phyloP scores from a whole-genome alignment of 2,329 filamentous ascomycete genomes.

The Talaromyces verruculosus region DNA sequence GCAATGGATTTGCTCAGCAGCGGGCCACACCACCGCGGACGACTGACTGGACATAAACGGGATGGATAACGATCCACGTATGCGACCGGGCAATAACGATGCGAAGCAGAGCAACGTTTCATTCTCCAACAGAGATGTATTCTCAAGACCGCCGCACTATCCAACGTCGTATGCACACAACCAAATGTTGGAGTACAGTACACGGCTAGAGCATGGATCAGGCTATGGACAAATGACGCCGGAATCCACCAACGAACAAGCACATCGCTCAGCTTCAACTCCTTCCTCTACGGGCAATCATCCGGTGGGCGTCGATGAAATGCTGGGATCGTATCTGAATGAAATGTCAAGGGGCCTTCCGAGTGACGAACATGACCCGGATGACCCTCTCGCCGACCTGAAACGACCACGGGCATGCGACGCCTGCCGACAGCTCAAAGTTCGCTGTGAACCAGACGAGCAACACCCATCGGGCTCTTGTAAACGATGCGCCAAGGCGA shows the following conservation, averaged over 20 bases:
- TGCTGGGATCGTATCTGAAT: constrained; percentile 15
- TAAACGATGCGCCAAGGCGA: constrained; percentile 76
- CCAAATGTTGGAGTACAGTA: not conserved
- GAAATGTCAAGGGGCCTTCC: constrained; percentile 17
- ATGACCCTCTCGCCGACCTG: constrained; percentile 47
- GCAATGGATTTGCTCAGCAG: constrained; percentile 9
- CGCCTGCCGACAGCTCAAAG: constrained; percentile 72
- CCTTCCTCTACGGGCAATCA: constrained; percentile 21
- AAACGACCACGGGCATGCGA: constrained; percentile 73
- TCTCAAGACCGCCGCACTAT: constrained; percentile 20
- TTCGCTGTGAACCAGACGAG: constrained; percentile 78
- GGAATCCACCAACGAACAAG: constrained; percentile 23
- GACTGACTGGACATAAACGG: not conserved
- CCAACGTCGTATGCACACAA: constrained; percentile 4
- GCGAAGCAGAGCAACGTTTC: constrained; percentile 14
- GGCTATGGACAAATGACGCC: constrained; percentile 29
- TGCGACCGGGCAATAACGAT: constrained; percentile 27
- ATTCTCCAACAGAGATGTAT: constrained; percentile 12
- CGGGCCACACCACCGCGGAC: not conserved
- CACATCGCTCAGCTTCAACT: constrained; percentile 22
- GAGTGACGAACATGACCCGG: constrained; percentile 24
- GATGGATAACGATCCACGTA: constrained; percentile 39
- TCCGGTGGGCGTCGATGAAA: constrained; percentile 19
- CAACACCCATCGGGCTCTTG: constrained; percentile 64
- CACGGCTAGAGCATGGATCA: not conserved